These are phyloP conservation scores for Yamadazyma sp. DNA, from an alignment of 805 yeast genomes.

Conservation along the genomic window DNA sequence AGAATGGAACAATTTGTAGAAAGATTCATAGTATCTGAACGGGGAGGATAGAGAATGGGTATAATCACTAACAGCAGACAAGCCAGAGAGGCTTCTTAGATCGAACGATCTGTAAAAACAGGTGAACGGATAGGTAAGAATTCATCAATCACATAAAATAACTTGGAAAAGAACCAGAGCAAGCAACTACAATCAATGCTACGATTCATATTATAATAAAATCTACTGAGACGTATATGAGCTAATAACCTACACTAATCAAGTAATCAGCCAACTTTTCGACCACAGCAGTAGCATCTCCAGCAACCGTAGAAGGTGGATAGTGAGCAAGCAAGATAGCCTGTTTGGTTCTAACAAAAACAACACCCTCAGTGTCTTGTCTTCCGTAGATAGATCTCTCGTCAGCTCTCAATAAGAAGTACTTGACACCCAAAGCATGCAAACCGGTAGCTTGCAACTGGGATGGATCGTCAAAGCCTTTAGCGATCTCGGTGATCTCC, in stretches of 20 bases:
- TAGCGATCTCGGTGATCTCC: slow-evolving; percentile 73
- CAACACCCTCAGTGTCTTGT: slow-evolving; percentile 80
- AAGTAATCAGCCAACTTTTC: slow-evolving; percentile 95
- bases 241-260: slow-evolving; percentile 78
- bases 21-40: too few relatives aligned
- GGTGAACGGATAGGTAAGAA: too few relatives aligned
- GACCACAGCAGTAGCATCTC: slow-evolving; percentile 91
- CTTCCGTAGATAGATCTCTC: slow-evolving; percentile 93
- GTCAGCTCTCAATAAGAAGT: slow-evolving; percentile 85
- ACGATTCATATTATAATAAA: too few relatives aligned
- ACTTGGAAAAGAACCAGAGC: too few relatives aligned
- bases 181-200: too few relatives aligned
- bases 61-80: too few relatives aligned
- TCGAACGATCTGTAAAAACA: too few relatives aligned
- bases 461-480: slow-evolving; percentile 78
- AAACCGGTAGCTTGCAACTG: slow-evolving; percentile 82
- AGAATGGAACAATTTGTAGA: too few relatives aligned
- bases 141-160: too few relatives aligned
- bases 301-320: slow-evolving; percentile 86
- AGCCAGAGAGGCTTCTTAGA: too few relatives aligned
- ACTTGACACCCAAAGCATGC: slow-evolving; percentile 81
- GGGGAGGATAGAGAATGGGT: too few relatives aligned
- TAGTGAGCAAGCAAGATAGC: slow-evolving; percentile 93
- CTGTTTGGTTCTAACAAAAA: slow-evolving; percentile 91
- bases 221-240: too few relatives aligned